Conservation (phyloP, 2,329 filamentous ascomycete species). For the Aaosphaeria arxii region DNA sequence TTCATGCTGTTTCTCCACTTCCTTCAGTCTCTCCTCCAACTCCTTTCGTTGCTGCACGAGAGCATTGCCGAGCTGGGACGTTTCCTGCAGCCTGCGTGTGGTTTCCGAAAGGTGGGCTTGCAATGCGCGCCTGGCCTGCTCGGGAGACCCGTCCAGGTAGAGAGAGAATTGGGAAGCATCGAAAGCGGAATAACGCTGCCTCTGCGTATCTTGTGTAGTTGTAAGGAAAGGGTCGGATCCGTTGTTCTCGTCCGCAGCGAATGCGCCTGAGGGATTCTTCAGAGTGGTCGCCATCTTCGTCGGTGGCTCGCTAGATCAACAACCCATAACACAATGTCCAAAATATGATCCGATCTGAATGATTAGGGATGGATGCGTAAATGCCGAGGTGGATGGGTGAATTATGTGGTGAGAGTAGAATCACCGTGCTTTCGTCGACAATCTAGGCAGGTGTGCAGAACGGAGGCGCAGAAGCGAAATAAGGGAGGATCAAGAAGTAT, state of each 20-base stretch:
- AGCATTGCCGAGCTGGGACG: conserved; percentile 82
- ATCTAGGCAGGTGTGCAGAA: no score
- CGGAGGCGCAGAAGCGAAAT: no score
- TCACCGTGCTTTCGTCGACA: no score
- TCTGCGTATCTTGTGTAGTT: conserved; percentile 35
- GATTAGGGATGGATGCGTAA: conserved; percentile 1
- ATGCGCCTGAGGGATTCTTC: conserved; percentile 40
- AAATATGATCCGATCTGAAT: conserved; percentile 1
- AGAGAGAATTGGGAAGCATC: conserved; percentile 77
- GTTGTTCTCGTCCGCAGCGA: conserved; percentile 36
- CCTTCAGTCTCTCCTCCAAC: conserved; percentile 74
- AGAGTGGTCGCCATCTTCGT: conserved; percentile 42
- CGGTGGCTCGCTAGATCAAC: conserved; percentile 12
- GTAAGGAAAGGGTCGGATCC: conserved; percentile 45
- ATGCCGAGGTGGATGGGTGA: conserved; percentile 3
- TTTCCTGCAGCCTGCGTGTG: conserved; percentile 85
- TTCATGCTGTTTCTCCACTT: conserved; percentile 72
- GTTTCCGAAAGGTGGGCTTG: conserved; percentile 92
- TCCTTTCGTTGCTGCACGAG: conserved; percentile 85
- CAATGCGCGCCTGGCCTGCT: conserved; percentile 82
- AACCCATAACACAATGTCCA: conserved; percentile 23
- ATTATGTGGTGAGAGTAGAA: conserved; percentile 4
- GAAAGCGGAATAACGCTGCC: conserved; percentile 77
- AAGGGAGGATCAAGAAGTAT: no score
- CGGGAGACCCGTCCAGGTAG: conserved; percentile 73